Conservation (phyloP, 106 monocot species). For the Narthecium ossifragum region DNA sequence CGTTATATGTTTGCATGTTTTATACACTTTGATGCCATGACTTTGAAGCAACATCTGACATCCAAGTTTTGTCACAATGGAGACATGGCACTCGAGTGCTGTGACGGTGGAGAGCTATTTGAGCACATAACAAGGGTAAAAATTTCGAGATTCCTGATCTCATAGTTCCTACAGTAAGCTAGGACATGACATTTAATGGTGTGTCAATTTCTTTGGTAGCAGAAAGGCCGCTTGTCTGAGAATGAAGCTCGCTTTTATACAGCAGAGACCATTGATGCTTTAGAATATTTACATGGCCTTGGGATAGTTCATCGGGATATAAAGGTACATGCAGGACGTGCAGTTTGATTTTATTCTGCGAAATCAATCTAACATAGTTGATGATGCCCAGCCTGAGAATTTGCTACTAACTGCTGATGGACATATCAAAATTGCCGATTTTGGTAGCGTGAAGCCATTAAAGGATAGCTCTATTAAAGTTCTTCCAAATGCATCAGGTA, state of each 20-base stretch:
- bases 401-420: constrained; percentile 85
- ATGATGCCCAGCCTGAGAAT: constrained; percentile 89
- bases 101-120: constrained; percentile 98
- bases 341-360: not conserved
- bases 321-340: constrained; percentile 45
- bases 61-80: constrained; percentile 12
- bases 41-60: constrained; percentile 2
- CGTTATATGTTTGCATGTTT: not conserved
- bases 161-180: constrained; percentile 6
- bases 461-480: constrained; percentile 61
- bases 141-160: not conserved
- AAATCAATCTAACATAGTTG: constrained; percentile 17
- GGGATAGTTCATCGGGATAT: constrained; percentile 58
- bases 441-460: constrained; percentile 93
- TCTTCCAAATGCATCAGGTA: constrained; percentile 80
- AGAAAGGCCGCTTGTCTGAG: constrained; percentile 41
- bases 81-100: constrained; percentile 99
- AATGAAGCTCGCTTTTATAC: constrained; percentile 41
- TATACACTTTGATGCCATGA: not conserved
- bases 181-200: no score
- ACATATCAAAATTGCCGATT: constrained; percentile 96
- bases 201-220: not conserved
- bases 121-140: constrained; percentile 92
- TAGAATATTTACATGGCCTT: constrained; percentile 41
- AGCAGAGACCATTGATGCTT: constrained; percentile 44